phyloP scores from a whole-genome alignment of 768 basidiomycete species.

The Leccinum subtestaceum region DNA sequence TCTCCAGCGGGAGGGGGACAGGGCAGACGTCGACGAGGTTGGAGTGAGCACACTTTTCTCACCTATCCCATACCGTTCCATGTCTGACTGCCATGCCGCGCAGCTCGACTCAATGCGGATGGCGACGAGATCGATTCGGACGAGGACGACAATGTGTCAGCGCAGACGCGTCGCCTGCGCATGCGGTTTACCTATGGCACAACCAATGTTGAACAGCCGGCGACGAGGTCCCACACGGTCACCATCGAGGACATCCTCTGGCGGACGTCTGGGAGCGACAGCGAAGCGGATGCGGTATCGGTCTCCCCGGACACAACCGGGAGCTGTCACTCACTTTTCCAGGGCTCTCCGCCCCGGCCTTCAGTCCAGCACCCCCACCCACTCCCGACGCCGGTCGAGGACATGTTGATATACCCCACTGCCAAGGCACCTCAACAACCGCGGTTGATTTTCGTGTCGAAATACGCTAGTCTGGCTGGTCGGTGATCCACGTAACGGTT shows the following conservation, averaged over 20 bases:
- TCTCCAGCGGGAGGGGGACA: constrained; percentile 14
- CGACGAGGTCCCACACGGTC: constrained; percentile 28
- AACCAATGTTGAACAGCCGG: constrained; percentile 25
- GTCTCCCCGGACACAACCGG: constrained; percentile 23
- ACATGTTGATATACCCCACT: constrained; percentile 41
- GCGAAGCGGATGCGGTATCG: constrained; percentile 17
- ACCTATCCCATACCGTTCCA: neutral
- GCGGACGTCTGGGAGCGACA: constrained; percentile 25
- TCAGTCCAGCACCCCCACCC: constrained; percentile 38
- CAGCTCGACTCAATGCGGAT: constrained; percentile 44
- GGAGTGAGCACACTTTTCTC: constrained; percentile 25
- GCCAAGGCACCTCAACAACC: constrained; percentile 8
- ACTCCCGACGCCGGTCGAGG: constrained; percentile 53
- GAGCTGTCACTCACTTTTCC: constrained; percentile 12
- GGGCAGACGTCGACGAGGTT: constrained; percentile 32
- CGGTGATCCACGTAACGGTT: constrained; percentile 16
- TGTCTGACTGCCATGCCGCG: constrained; percentile 4
- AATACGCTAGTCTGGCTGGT: constrained; percentile 32
- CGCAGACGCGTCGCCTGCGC: constrained; percentile 50
- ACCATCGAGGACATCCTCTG: constrained; percentile 25
- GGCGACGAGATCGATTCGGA: constrained; percentile 63
- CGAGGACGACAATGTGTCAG: constrained; percentile 51
- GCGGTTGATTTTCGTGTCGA: constrained; percentile 22
- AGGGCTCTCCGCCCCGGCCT: constrained; percentile 12
- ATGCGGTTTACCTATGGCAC: constrained; percentile 31